Conservation (phyloP, 2,329 filamentous ascomycete species). For the Alternaria ventricosa region DNA sequence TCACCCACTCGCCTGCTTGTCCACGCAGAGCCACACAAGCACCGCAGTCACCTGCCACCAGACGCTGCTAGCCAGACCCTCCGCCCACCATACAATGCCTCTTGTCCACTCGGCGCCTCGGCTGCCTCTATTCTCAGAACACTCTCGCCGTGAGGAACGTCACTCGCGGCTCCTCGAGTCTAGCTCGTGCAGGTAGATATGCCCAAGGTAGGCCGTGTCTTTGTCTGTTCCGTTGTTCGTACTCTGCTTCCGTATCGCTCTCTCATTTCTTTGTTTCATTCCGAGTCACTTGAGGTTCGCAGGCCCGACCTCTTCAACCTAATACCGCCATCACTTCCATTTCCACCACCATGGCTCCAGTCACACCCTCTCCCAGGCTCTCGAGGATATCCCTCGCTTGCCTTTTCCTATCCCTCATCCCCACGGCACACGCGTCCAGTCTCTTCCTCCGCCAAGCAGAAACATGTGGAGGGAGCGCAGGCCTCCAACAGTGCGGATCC, state of each 20-base stretch:
- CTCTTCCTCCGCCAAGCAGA: conserved; percentile 39
- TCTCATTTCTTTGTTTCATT: conserved; percentile 10
- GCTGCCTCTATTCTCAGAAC: conserved; percentile 39
- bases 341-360: conserved; percentile 34
- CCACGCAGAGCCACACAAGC: conserved; percentile 39
- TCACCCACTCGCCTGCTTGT: conserved; percentile 33
- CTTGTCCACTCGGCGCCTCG: conserved; percentile 44
- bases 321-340: conserved; percentile 1
- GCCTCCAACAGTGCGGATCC: conserved; percentile 59
- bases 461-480: conserved; percentile 60
- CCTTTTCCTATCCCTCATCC: conserved; percentile 35
- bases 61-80: conserved; percentile 23
- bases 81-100: conserved; percentile 28
- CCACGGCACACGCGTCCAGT: conserved; percentile 32
- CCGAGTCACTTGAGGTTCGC: conserved; percentile 15
- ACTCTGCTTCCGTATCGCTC: conserved; percentile 2
- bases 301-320: conserved; percentile 13
- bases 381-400: conserved; percentile 43
- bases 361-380: conserved; percentile 36
- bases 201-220: conserved; percentile 14
- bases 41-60: conserved; percentile 36
- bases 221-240: conserved; percentile 11
- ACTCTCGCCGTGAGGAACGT: conserved; percentile 15
- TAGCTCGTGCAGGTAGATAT: conserved; percentile 25
- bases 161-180: conserved; percentile 19